Percentiles rank a stretch among this genome's conserved stretches.
phyloP scores from a whole-genome alignment of 2,329 filamentous ascomycete genomes.

The Macrophomina pseudophaseolina region DNA sequence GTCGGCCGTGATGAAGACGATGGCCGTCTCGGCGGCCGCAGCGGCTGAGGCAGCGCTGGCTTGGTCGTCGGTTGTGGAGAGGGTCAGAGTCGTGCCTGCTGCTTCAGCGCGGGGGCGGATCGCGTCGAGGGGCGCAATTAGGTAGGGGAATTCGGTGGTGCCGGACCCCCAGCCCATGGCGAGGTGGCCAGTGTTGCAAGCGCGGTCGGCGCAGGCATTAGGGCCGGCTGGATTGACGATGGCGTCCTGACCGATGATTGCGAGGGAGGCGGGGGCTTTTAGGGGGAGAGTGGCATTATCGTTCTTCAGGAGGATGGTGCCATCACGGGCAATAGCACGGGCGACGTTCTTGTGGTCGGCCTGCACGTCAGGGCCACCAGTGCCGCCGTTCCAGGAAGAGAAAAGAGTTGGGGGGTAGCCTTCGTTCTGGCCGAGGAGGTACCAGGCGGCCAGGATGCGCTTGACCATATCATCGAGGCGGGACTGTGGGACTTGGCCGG shows the following conservation, averaged over 20 bases:
- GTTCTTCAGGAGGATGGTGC: constrained; percentile 66
- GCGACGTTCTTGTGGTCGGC: constrained; percentile 47
- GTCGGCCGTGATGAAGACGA: constrained; percentile 57
- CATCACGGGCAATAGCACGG: constrained; percentile 51
- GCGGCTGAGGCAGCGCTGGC: constrained; percentile 45
- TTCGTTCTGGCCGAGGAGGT: constrained; percentile 54
- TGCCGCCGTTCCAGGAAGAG: constrained; percentile 43
- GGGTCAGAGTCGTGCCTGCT: constrained; percentile 45
- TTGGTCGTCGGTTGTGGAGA: constrained; percentile 47
- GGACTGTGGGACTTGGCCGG: constrained; percentile 48
- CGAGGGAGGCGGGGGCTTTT: constrained; percentile 64
- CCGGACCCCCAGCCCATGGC: constrained; percentile 73
- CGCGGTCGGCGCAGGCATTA: constrained; percentile 77
- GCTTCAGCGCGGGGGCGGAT: constrained; percentile 45
- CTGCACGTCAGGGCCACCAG: constrained; percentile 44
- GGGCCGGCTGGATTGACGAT: constrained; percentile 75
- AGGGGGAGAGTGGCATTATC: constrained; percentile 72
- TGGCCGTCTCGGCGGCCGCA: constrained; percentile 41
- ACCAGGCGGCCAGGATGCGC: constrained; percentile 56
- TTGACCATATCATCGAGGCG: constrained; percentile 51
- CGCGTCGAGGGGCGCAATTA: constrained; percentile 51
- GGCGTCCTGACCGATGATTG: constrained; percentile 76
- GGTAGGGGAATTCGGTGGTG: constrained; percentile 52
- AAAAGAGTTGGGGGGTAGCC: constrained; percentile 51
- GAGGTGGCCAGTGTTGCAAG: constrained; percentile 64